Percentiles rank a stretch among this genome's conserved stretches.
phyloP scores from a whole-genome alignment of 768 basidiomycete species.

The Lentinus tigrinus region DNA sequence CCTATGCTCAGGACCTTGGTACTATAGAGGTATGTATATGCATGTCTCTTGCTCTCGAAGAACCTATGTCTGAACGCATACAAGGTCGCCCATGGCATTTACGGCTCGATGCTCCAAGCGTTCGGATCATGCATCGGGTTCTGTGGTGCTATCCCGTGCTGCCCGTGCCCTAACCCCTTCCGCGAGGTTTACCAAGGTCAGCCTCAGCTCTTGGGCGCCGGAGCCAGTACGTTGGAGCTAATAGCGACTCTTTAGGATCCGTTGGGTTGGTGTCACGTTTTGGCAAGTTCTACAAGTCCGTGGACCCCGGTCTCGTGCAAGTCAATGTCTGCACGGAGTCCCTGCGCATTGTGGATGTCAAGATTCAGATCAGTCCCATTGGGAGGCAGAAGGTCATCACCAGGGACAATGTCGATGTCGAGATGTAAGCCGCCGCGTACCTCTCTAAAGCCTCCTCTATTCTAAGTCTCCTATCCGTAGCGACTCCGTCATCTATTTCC shows the following conservation, averaged over 20 bases:
- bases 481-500: slow-evolving; percentile 93
- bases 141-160: slow-evolving; percentile 78
- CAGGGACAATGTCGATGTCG: slow-evolving; percentile 93
- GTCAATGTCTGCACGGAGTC: slow-evolving; percentile 95
- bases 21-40: slow-evolving; percentile 45
- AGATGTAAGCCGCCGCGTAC: slow-evolving; percentile 56
- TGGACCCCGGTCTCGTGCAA: slow-evolving; percentile 88
- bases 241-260: slow-evolving; percentile 50
- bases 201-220: slow-evolving; percentile 12
- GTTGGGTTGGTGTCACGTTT: slow-evolving; percentile 92
- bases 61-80: not conserved
- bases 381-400: slow-evolving; percentile 90
- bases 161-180: slow-evolving; percentile 84
- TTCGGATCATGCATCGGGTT: slow-evolving; percentile 69
- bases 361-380: slow-evolving; percentile 90
- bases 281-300: slow-evolving; percentile 94
- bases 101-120: slow-evolving; percentile 76
- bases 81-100: slow-evolving; percentile 79
- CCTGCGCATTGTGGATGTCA: slow-evolving; percentile 86
- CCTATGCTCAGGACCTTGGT: slow-evolving; percentile 89
- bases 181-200: slow-evolving; percentile 80
- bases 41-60: not conserved
- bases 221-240: not conserved
- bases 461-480: slow-evolving; percentile 37
- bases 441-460: not conserved